These are phyloP conservation scores for Phyllostachys edulis DNA, from an alignment of 176 grass and related monocot species.

Conservation along the genomic window DNA sequence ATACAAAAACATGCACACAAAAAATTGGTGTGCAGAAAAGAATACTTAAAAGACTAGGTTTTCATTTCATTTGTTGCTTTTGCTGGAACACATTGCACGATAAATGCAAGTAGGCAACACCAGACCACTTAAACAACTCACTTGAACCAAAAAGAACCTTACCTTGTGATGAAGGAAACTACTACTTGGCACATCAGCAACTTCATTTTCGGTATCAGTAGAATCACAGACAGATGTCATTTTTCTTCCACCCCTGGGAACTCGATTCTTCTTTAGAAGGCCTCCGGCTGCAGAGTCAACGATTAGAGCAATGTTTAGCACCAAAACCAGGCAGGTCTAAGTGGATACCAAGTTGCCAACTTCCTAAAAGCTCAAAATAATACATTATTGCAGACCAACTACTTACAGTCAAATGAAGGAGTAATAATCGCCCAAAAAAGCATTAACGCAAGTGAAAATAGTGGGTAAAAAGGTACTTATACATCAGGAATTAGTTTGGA, in stretches of 20 bases:
- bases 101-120: not conserved
- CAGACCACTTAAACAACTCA: not conserved
- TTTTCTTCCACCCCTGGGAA: conserved; percentile 28
- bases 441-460: not conserved
- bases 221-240: conserved; percentile 15
- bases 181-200: not conserved
- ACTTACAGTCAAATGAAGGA: not conserved
- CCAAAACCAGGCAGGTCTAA: not conserved
- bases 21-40: not conserved
- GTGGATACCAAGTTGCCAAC: not conserved
- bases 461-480: not conserved
- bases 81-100: not conserved
- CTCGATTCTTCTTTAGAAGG: conserved; percentile 20
- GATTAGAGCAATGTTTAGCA: conserved; percentile 9
- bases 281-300: conserved; percentile 38
- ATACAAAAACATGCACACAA: not conserved
- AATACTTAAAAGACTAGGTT: not conserved
- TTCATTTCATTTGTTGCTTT: not conserved
- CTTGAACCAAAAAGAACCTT: not conserved
- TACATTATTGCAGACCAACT: not conserved
- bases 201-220: conserved; percentile 40
- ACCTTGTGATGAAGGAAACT: conserved; percentile 36
- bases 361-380: not conserved
- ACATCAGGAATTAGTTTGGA: not conserved
- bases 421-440: not conserved